Conservation (phyloP, 306 rosid species). For the Rosa persica region DNA sequence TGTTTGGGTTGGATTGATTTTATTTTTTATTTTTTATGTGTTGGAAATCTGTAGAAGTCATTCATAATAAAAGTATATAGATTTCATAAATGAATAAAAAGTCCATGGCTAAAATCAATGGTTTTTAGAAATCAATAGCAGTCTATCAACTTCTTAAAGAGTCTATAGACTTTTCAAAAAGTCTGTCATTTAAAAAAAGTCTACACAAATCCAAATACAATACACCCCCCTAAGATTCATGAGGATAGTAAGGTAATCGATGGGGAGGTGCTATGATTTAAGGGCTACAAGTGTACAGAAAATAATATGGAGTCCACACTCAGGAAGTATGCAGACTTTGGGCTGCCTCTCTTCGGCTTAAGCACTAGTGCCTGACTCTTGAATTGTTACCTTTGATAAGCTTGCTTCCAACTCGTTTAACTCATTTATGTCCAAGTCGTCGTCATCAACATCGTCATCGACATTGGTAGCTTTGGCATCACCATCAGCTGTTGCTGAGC, state of each 20-base stretch:
- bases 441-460: slow-evolving; percentile 37
- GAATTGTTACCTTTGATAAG: slow-evolving; percentile 45
- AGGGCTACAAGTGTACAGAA: neutral
- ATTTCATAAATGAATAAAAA: too few species aligned
- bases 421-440: slow-evolving; percentile 55
- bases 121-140: too few species aligned
- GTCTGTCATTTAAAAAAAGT: too few species aligned
- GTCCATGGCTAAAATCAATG: too few species aligned
- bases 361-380: slow-evolving; percentile 7
- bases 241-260: neutral
- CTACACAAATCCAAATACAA: too few species aligned
- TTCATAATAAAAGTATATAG: too few species aligned
- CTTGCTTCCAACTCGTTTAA: slow-evolving; percentile 59
- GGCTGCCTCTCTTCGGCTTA: neutral
- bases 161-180: too few species aligned
- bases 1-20: too few species aligned
- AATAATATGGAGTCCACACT: neutral
- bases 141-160: too few species aligned
- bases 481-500: slow-evolving; percentile 35
- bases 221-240: too few species aligned
- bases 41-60: too few species aligned
- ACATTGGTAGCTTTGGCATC: slow-evolving; percentile 21
- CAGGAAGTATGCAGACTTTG: neutral
- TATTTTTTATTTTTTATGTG: too few species aligned
- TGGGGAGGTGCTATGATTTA: neutral